Base-by-base conservation (phyloP, 495 filamentous ascomycete genomes). In the Neurospora cerealis region DNA sequence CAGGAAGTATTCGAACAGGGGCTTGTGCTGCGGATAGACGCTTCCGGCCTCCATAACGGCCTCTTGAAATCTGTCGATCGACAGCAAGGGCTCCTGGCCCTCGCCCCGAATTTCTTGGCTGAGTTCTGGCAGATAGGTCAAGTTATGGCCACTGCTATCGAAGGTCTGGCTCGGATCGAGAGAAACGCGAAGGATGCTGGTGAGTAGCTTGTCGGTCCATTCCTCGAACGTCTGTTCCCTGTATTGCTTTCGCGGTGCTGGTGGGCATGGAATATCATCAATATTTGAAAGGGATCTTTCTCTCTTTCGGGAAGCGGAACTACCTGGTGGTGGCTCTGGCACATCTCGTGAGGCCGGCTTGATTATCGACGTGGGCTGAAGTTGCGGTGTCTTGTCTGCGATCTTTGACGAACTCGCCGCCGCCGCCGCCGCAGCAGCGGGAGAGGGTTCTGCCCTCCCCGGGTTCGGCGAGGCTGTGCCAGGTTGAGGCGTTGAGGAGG, bases 1-100 rank as follows among this genome's bases (percentile, higher is more conserved):
- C 21, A 97, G 79, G 6, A 97, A 83, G 77, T 96, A 97, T 71
- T 94, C 90, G 60, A 97, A 83, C 39, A 94, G 89, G 39, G 91
- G 81, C 75, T 81, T 85, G 70, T 82, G 81, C 21, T 78, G 72
- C 0, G 87, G 81, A 5, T 83, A 73, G 24, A 79, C 71, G 37
- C 77, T 80, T 36, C 79, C 83, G 17, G 82, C 84, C 77, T 89
- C 94, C 34, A 95, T 77, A 24, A 97, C 87, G 7, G 91, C 92
- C 76, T 91, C 88, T 72, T 97, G 94, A 38, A 97, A 78, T 4
- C 88, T 82, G 2, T 86, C 85, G 1, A 85, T 86, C 10, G 87
- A 87, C n/a, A 97, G 81, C 73, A 88, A 87, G 39, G 92, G 73
- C 0, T 90, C 87, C 40, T 81, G 79, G 19, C 79, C 84, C 38